Percentiles rank a stretch among this genome's conserved stretches.
phyloP scores from a whole-genome alignment of 371 early-diverging fungal genomes.

The Mucor velutinosus region DNA sequence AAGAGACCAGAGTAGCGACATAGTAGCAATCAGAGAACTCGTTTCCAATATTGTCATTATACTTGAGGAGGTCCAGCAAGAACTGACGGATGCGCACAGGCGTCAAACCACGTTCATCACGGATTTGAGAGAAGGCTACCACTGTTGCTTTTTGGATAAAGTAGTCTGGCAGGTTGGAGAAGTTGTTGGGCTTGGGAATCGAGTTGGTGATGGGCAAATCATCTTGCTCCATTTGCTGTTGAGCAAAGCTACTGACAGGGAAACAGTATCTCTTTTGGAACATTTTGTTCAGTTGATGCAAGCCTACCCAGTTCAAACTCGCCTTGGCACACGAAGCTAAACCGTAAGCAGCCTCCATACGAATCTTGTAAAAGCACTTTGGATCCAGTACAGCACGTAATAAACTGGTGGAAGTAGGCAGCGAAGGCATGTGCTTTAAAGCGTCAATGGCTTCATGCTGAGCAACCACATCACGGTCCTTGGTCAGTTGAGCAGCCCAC shows the following conservation, averaged over 20 bases:
- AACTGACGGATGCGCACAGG: slow-evolving; percentile 70
- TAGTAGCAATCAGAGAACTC: slow-evolving; percentile 84
- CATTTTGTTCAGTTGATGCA: slow-evolving; percentile 74
- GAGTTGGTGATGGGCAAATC: slow-evolving; percentile 52
- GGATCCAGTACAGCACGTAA: slow-evolving; percentile 80
- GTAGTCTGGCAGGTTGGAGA: slow-evolving; percentile 82
- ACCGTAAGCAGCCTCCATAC: slow-evolving; percentile 90
- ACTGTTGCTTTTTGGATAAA: slow-evolving; percentile 86
- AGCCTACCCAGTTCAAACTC: slow-evolving; percentile 67
- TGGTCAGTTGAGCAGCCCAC: slow-evolving; percentile 94
- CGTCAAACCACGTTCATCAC: slow-evolving; percentile 67
- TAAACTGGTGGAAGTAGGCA: slow-evolving; percentile 73
- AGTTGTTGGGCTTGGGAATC: slow-evolving; percentile 87
- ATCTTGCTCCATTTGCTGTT: slow-evolving; percentile 29
- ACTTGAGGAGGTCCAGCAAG: slow-evolving; percentile 75
- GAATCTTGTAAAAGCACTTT: slow-evolving; percentile 89
- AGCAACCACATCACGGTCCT: slow-evolving; percentile 95
- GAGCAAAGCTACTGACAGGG: slow-evolving; percentile 24
- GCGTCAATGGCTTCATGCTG: slow-evolving; percentile 91
- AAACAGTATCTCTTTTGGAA: slow-evolving; percentile 79
- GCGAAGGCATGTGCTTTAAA: slow-evolving; percentile 65
- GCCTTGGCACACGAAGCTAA: slow-evolving; percentile 74
- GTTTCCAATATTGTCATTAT: slow-evolving; percentile 93
- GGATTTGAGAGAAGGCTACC: slow-evolving; percentile 71
- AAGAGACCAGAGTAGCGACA: slow-evolving; percentile 69